Evolutionary conservation across 2,329 filamentous ascomycete species (phyloP), one percentile per base, ranked within the genome.

Genomic region (Botrytis paeoniae): DNA sequence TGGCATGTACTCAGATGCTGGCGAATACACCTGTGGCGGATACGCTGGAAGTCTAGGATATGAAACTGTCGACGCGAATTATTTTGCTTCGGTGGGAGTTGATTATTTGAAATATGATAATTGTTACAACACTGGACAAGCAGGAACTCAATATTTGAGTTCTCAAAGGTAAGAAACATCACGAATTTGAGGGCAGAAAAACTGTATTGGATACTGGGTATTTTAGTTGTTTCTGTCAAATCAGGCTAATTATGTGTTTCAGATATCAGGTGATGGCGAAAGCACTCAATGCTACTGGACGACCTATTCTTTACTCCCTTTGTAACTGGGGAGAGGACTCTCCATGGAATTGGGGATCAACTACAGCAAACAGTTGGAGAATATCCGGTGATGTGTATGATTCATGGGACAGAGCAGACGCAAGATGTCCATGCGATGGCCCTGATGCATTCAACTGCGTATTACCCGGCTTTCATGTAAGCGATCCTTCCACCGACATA

Each of bases 51-150:
- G 82, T 59, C 77, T 86, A 59, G 86, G 84, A 8, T 83, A 86
- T 76, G 87, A 88, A 77, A 81, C 83, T 48, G 82, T 85, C 41
- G 87, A 89, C 78, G 87, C 87, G 0, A 79, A 85, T 25, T 82
- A 84, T 0, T 88, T 84, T 77, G 86, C 87, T 1, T 80, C 79
- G 25, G 87, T 86, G 84, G 86, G 84, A 1, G 84, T 87, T 45
- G 84, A 86, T 78, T 87, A 86, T 75, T 78, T 86, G 35, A 86
- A 88, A 77, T 88, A 88, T 76, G 86, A 88, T 79, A 88, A 88
- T 77, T 89, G 87, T 80, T 87, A 83, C 78, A 87, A 88, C 75
- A 81, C 85, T 74, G 86, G 86, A 12, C 83, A 86, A 72, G 84
- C 83, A n/a, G 86, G 86, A 76, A 81, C 78, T 75, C 80, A 75